phyloP scores from a whole-genome alignment of 768 basidiomycete genomes.

The Filobasidium wieringae region DNA sequence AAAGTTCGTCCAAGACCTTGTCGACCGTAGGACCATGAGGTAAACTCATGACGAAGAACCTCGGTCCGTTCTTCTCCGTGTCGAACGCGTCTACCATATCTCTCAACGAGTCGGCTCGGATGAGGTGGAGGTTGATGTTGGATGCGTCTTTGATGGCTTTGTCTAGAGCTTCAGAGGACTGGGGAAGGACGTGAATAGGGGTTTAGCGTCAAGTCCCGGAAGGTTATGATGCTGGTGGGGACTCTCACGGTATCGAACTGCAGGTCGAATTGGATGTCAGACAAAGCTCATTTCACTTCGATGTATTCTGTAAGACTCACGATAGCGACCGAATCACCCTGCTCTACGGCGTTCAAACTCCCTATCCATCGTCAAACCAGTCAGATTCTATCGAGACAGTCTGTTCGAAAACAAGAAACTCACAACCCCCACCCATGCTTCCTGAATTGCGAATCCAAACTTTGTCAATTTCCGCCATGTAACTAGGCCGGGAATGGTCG shows the following conservation, averaged over 20 bases:
- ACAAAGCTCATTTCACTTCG: neutral
- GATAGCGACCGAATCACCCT: neutral
- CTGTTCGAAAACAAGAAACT: neutral
- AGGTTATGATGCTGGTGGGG: neutral
- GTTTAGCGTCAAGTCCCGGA: neutral
- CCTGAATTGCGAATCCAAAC: neutral
- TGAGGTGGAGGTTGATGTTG: neutral
- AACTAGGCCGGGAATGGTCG: neutral
- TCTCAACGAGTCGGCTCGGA: slow-evolving; percentile 6
- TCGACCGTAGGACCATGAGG: slow-evolving; percentile 36
- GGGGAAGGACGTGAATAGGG: neutral
- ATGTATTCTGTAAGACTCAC: neutral
- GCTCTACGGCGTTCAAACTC: neutral
- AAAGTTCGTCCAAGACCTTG: slow-evolving; percentile 26
- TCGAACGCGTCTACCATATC: slow-evolving; percentile 27
- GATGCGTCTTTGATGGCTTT: neutral
- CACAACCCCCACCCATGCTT: neutral
- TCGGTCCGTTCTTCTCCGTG: slow-evolving; percentile 14
- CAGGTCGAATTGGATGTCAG: neutral
- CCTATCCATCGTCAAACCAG: neutral
- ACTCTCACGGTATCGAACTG: neutral
- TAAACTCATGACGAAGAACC: slow-evolving; percentile 33
- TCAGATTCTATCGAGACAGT: neutral
- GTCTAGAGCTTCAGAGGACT: neutral
- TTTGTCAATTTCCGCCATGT: too few species aligned